Evolutionary conservation across 495 filamentous ascomycete genomes (phyloP), one percentile per base, ranked within the genome.

Genomic region (Xylaria venustula): DNA sequence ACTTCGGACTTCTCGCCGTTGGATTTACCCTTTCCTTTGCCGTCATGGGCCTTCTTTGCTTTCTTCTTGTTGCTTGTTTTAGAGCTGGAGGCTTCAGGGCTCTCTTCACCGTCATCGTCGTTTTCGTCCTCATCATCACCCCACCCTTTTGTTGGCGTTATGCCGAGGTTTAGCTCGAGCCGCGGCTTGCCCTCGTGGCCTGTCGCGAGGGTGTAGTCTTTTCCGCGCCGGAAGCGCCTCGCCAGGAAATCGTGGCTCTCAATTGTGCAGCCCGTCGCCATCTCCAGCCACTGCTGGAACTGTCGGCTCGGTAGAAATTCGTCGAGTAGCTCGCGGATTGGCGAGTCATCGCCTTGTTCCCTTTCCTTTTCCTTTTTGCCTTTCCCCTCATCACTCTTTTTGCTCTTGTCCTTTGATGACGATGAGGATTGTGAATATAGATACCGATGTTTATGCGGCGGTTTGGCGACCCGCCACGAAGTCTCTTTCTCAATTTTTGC

Each of bases 391-490:
- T 60, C 28, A 17, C 45, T 57, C 7, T 67, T 57, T 63, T n/a
- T 46, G 4, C 17, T 36, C 20, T 49, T 58, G 22, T 47, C 26
- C 8, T 25, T 30, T 1, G 46, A 26, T 9, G 25, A 12, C 4
- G 50, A 37, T 7, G 60, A 57, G 9, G 66, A 68, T 58, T 92
- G 85, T 41, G 90, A 83, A 74, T 91, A 99, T 11, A 95, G 75
- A 75, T 88, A 99, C 3, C 92, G 90, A 66, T 97, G 92, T 74
- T 98, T 99, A 75, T 98, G 93, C 2, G 94, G 94, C 32, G 94
- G 94, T 14, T 86, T 81, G 20, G 94, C 90, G 14, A 94, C 87
- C 41, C 82, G 83, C 90, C 90, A 93, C 7, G 79, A 76, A 3
- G 74, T 70, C 49, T 61, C 59, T 4, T 81, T 79, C 61, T 90